Conservation (phyloP, 148 eudicot genomes). For the Oxyria digyna region DNA sequence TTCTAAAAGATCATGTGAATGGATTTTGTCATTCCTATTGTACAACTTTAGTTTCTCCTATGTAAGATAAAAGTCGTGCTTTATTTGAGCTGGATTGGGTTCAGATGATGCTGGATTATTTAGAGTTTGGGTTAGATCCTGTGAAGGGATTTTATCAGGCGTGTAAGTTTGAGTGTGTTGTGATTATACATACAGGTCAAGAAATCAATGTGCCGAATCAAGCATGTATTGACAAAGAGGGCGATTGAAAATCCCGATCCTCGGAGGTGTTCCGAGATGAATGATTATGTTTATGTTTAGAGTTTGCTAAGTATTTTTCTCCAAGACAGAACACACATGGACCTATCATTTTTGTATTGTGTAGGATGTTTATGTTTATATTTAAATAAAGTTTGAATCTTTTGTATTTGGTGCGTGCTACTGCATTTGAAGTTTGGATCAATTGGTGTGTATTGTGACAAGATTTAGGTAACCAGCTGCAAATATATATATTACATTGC, state of each 20-base stretch:
- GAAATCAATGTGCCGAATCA: constrained; percentile 82
- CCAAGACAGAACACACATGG: no score
- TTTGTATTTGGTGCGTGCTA: no score
- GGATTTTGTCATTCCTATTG: not conserved
- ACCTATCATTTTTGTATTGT: no score
- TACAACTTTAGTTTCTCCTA: not conserved
- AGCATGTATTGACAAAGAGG: constrained; percentile 80
- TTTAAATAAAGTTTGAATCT: no score
- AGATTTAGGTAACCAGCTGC: no score
- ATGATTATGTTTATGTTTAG: no score
- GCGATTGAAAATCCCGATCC: constrained; percentile 82
- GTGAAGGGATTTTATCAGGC: not conserved
- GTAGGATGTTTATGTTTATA: no score
- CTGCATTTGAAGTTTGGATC: no score
- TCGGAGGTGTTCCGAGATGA: constrained; percentile 74
- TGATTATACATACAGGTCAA: constrained; percentile 35
- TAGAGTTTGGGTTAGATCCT: not conserved
- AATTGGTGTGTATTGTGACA: no score
- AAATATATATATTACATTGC: no score
- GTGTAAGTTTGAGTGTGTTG: not conserved
- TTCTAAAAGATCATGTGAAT: not conserved
- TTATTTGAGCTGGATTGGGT: not conserved
- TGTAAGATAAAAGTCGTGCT: not conserved
- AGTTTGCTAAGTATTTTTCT: no score
- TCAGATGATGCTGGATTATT: not conserved